Evolutionary conservation across 345 rosid species (phyloP).

Genomic region (Raphanus sativus): DNA sequence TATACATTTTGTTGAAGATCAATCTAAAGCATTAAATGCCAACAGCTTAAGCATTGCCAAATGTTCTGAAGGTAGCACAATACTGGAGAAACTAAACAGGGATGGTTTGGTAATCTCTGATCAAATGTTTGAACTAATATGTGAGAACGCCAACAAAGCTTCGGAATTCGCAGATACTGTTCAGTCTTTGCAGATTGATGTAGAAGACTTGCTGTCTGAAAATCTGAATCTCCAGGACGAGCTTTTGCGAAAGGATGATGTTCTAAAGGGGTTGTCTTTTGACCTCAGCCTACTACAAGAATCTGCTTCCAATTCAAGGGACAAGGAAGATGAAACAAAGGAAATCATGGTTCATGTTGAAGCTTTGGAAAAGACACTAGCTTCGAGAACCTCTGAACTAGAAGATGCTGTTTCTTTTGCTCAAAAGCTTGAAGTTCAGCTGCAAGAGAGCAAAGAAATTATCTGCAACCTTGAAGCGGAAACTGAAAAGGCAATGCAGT

Average conservation of each 20-base stretch:
- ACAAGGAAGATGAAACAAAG: constrained; percentile 76
- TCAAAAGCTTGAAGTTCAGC: constrained; percentile 57
- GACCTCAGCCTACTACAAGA: constrained; percentile 88
- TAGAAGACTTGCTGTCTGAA: constrained; percentile 54
- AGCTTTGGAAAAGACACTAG: constrained; percentile 71
- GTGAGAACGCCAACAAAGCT: constrained; percentile 47
- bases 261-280: constrained; percentile 75
- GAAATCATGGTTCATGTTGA: constrained; percentile 61
- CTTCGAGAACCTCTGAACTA: constrained; percentile 57
- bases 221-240: constrained; percentile 61
- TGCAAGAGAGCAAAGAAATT: constrained; percentile 59
- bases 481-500: constrained; percentile 43
- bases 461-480: constrained; percentile 54
- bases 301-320: constrained; percentile 75
- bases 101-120: constrained; percentile 43
- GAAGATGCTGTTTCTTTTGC: constrained; percentile 49
- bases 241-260: constrained; percentile 76
- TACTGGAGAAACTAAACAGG: constrained; percentile 45
- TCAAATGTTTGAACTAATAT: constrained; percentile 48
- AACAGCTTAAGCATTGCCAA: constrained; percentile 43
- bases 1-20: constrained; percentile 31
- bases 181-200: constrained; percentile 50
- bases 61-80: constrained; percentile 42
- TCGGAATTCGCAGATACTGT: constrained; percentile 53
- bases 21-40: constrained; percentile 35